Evolutionary conservation across 129 eudicot genomes (phyloP), one percentile per base, ranked within the genome.

Genomic region (Flaveria linearis): DNA sequence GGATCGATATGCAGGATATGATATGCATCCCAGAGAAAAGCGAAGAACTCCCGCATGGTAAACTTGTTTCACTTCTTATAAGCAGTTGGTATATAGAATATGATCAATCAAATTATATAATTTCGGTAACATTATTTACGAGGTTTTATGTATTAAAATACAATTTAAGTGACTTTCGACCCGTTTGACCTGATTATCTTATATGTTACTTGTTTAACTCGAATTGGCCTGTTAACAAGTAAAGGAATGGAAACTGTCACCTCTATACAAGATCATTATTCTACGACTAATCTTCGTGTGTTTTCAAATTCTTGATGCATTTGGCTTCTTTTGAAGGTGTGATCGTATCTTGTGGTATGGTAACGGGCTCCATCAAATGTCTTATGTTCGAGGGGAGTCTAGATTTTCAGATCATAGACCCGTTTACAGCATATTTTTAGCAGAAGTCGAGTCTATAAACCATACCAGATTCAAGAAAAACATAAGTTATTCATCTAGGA

Each of bases 41-140:
- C 88, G 97, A 65, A 87, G 98, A 82, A 93, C 98, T 62, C 98
- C 98, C 5, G 99, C 99, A 83, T 95, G 99, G 99, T 93, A 91
- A 88, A 70, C 17, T 55, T 79, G 6, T 15, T 30, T 64, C 22
- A 64, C 14, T 64, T 64, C 1, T 16, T 15, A 63, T 30, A 0
- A 28, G 2, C 46, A 63, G 0, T 30, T 63, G 0, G 39, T 60
- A 2, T 28, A 10, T 58, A 7, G 14, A 14, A 16, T 63, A 26
- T 28, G 41, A 33, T 12, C 15, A 33, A 3, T 2, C 25, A 65
- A 65, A 63, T 26, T 15, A 26, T 28, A 28, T 61, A 61, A 13
- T 11, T 61, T 14, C 10, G 26, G 6, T 28, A 26, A 26, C 13
- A 5, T 1, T 11, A 4, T 9, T 58, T 58, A 9, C 10, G 36